Evolutionary conservation across 768 basidiomycete genomes (phyloP), one percentile per base, ranked within the genome.

Genomic region (Suillus spraguei): DNA sequence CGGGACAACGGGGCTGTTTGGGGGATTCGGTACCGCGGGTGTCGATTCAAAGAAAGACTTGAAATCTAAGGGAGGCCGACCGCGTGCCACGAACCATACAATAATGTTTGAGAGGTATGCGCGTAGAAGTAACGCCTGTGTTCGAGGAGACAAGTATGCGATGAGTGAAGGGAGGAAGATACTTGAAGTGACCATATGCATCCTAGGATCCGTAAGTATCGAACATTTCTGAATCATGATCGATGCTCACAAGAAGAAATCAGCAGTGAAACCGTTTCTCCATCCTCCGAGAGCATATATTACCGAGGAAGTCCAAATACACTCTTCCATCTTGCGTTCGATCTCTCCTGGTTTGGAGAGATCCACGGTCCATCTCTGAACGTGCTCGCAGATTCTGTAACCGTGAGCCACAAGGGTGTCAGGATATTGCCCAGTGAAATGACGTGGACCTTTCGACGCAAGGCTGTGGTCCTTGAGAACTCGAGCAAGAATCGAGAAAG

Each of bases 271-370:
- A 61, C 89, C 86, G 4, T 1, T 82, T 83, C 35, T 81, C 78
- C 71, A 85, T 4, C 85, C 88, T 10, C 80, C 82, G 24, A 86
- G 75, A 2, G 81, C 85, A 65, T 87, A 91, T 16, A 87, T 68
- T 16, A 89, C 62, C 0, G 76, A 75, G 49, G 78, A 81, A 24
- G 81, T 73, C 85, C 88, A 91, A 8, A 77, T 70, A 5, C 92
- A 66, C 67, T 92, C 89, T 66, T 87, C 86, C 38, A 87, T 78
- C 71, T 89, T 91, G 24, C 77, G 72, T 22, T 80, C 78, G 5
- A 86, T 67, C 65, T 81, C 77, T 47, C 75, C 67, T 38, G 78
- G 66, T 60, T 76, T 65, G 49, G 64, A 63, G 50, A 74, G 63
- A 62, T 84, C 74, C n/a, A 81, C 46, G 4, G 71, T 78, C 86